phyloP scores from a whole-genome alignment of 1,284 basidiomycete species.

The Gomphus sp. region DNA sequence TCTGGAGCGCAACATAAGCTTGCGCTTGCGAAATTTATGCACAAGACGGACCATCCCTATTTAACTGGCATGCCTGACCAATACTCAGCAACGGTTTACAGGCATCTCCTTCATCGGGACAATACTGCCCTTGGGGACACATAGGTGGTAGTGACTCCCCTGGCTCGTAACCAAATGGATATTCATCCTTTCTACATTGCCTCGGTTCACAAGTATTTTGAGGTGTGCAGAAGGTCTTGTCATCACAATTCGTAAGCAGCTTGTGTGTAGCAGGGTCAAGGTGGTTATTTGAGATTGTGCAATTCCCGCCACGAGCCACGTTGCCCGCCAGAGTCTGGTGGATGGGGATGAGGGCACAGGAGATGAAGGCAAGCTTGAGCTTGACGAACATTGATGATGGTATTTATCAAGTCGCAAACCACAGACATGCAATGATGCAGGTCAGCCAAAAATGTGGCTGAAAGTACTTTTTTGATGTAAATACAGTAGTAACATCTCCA shows the following conservation, averaged over 20 bases:
- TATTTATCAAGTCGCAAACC: neutral
- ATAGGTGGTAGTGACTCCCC: neutral
- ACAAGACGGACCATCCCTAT: neutral
- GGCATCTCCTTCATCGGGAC: constrained; percentile 3
- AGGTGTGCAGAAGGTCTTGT: constrained; percentile 44
- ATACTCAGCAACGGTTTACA: neutral
- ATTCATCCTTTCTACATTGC: neutral
- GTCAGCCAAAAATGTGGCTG: neutral
- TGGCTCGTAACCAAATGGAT: neutral
- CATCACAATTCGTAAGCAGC: constrained; percentile 56
- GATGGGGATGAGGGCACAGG: neutral
- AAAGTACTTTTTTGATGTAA: neutral
- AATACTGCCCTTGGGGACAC: constrained; percentile 3
- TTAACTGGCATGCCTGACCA: constrained; percentile 2
- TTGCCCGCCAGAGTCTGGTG: neutral
- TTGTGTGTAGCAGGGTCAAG: constrained; percentile 51
- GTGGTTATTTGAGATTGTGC: constrained; percentile 35
- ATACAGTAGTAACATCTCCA: too few relatives aligned
- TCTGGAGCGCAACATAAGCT: neutral
- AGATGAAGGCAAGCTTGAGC: neutral
- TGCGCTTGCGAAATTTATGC: neutral
- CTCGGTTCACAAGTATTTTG: constrained; percentile 1
- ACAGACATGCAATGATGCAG: neutral
- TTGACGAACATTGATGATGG: neutral
- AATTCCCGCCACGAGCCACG: constrained; percentile 13